Evolutionary conservation across 495 filamentous ascomycete species (phyloP).

Genomic region (Penicillium psychrofluorescens): DNA sequence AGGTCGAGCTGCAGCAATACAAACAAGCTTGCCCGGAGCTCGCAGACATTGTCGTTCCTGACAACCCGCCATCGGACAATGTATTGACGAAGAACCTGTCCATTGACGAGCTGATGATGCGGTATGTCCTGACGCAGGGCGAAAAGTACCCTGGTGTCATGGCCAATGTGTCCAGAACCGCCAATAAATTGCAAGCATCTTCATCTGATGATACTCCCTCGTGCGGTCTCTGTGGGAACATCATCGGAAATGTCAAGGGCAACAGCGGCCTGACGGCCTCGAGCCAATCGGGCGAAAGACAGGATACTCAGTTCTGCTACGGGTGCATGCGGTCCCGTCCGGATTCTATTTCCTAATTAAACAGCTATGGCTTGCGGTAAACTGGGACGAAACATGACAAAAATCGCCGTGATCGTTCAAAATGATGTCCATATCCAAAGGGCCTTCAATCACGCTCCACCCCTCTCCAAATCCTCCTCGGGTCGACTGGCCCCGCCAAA

Average conservation of each 20-base stretch:
- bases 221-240: conserved; percentile 39
- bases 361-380: conserved; percentile 22
- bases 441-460: conserved; percentile 6
- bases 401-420: conserved; percentile 1
- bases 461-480: conserved; percentile 25
- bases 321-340: conserved; percentile 49
- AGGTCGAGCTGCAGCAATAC: conserved; percentile 67
- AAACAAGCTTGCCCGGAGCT: conserved; percentile 47
- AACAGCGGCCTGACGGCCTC: conserved; percentile 21
- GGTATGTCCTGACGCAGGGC: conserved; percentile 85
- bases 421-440: too few species aligned
- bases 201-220: conserved; percentile 5
- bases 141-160: conserved; percentile 85
- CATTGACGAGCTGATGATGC: conserved; percentile 82
- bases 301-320: conserved; percentile 44
- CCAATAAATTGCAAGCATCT: conserved; percentile 56
- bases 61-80: conserved; percentile 40
- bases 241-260: conserved; percentile 25
- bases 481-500: conserved; percentile 25
- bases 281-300: conserved; percentile 9
- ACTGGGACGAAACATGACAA: conserved; percentile 1
- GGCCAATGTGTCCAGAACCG: conserved; percentile 85
- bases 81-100: conserved; percentile 54
- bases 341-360: conserved; percentile 32
- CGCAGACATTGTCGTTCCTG: conserved; percentile 37